phyloP scores from a whole-genome alignment of 2,329 filamentous ascomycete species.

The Ophiostoma sp. region DNA sequence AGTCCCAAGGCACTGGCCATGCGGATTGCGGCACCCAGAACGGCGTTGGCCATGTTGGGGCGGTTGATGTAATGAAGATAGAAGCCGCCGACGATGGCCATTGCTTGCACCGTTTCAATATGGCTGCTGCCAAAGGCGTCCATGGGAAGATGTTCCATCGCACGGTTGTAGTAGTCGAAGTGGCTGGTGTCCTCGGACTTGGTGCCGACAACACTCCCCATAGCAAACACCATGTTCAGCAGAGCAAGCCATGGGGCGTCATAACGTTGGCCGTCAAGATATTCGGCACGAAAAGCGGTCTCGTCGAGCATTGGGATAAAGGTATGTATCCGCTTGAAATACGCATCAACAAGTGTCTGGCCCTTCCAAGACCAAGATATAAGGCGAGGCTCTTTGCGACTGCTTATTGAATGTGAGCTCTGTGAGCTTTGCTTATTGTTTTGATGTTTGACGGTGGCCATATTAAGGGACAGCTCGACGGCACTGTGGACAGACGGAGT shows the following conservation, averaged over 20 bases:
- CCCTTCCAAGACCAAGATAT: constrained; percentile 59
- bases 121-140: constrained; percentile 65
- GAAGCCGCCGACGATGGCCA: constrained; percentile 66
- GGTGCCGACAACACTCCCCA: constrained; percentile 65
- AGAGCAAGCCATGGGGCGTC: constrained; percentile 67
- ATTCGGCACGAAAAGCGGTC: constrained; percentile 60
- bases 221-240: constrained; percentile 69
- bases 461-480: not conserved
- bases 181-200: constrained; percentile 62
- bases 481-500: not conserved
- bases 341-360: constrained; percentile 65
- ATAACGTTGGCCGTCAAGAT: constrained; percentile 55
- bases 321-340: constrained; percentile 67
- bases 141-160: constrained; percentile 60
- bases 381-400: constrained; percentile 38
- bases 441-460: not conserved
- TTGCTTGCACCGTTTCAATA: constrained; percentile 66
- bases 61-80: constrained; percentile 75
- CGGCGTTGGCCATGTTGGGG: constrained; percentile 68
- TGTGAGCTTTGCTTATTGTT: not conserved
- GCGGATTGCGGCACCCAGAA: constrained; percentile 64
- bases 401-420: not conserved
- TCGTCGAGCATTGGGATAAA: constrained; percentile 72
- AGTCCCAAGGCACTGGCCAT: constrained; percentile 70
- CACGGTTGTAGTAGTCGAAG: constrained; percentile 62